Evolutionary conservation across 176 grass and related monocot genomes (phyloP), one percentile per base, ranked within the genome.

Genomic region (Phoenix dactylifera): DNA sequence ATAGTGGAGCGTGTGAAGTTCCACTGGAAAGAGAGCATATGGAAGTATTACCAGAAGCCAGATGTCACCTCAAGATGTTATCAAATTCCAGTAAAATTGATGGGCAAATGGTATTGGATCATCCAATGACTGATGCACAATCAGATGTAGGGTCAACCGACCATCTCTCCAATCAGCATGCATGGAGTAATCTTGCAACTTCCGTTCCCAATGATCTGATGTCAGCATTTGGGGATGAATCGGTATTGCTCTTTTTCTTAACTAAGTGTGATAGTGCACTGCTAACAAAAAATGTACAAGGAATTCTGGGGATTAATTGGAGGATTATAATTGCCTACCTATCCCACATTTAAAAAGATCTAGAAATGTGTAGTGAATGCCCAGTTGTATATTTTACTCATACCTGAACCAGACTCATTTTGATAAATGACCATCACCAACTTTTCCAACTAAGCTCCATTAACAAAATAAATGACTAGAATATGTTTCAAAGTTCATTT

Each of bases 41-140:
- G 16, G 64, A 75, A 68, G 60, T 51, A 77, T 64, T 64, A 23
- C 52, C 64, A 62, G 68, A 82, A 68, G 64, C 82, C 65, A 51
- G 6, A 70, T 18, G 55, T 79, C 50, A 18, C 60, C 54, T 32
- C 63, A 72, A 68, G 49, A 72, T 23, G 16, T 55, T 79, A 69
- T 79, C 79, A 79, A 26, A 63, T 72, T 72, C 50, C 28, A 54
- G 52, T 63, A 73, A 77, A 83, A 19, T 83, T 71, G 56, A 22
- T 53, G 63, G 66, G 54, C 77, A 77, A 30, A 49, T 65, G 20
- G 51, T 62, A 63, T 18, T 51, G 25, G 66, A 73, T 55, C 16
- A 56, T 18, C 75, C 71, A 55, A 58, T 66, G 71, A 62, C 68
- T 76, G 79, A 85, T 85, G 78, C 75, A 50, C 78, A 76, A 26